phyloP scores from a whole-genome alignment of 441 rosid species.

The Hura crepitans region DNA sequence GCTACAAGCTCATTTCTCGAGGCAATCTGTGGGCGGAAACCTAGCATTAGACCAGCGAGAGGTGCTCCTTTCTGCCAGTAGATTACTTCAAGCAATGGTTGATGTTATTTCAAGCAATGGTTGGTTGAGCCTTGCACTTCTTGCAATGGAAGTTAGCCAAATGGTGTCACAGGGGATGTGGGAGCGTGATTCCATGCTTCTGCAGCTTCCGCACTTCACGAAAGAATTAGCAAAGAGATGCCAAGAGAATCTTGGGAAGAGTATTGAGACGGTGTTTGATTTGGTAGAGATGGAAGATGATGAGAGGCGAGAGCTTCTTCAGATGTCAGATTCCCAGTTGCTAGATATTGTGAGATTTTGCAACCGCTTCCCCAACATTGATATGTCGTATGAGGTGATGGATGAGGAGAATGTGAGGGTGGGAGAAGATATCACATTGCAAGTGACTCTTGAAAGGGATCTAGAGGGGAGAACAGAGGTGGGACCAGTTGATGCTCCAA shows the following conservation, averaged over 20 bases:
- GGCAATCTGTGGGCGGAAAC: conserved; percentile 69
- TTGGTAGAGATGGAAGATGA: conserved; percentile 90
- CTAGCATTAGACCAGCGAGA: conserved; percentile 73
- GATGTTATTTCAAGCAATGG: conserved; percentile 92
- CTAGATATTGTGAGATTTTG: conserved; percentile 82
- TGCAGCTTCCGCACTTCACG: conserved; percentile 89
- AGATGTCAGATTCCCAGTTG: conserved; percentile 59
- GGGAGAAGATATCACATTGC: conserved; percentile 65
- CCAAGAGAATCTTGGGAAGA: conserved; percentile 78
- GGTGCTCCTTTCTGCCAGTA: conserved; percentile 67
- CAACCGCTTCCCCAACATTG: conserved; percentile 82
- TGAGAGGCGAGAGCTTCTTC: conserved; percentile 74
- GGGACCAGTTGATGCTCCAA: conserved; percentile 65
- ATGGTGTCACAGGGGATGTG: conserved; percentile 98
- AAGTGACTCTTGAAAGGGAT: conserved; percentile 70
- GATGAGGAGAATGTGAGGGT: conserved; percentile 47
- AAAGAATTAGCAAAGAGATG: conserved; percentile 80
- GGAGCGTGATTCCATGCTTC: conserved; percentile 95
- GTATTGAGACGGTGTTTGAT: conserved; percentile 77
- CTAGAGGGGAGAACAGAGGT: conserved; percentile 81
- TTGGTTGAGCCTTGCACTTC: conserved; percentile 83
- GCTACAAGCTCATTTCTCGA: conserved; percentile 89
- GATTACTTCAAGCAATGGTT: conserved; percentile 85
- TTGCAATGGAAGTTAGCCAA: conserved; percentile 96
- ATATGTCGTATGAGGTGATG: conserved; percentile 63